phyloP scores from a whole-genome alignment of 345 rosid genomes.

The Mallotus nudiflorus region DNA sequence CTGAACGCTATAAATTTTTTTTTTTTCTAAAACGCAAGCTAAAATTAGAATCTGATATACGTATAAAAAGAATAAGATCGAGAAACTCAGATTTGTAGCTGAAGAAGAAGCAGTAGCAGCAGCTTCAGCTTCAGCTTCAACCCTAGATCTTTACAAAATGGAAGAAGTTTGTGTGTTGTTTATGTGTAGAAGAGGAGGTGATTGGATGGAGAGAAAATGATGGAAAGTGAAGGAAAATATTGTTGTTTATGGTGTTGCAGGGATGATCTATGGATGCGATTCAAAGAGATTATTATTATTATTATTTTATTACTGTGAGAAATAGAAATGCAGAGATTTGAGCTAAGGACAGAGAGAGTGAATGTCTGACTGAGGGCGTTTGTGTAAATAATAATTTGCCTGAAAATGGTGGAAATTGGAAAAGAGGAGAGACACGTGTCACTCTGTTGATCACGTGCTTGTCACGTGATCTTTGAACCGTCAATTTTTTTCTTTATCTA shows the following conservation, averaged over 20 bases:
- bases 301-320: no score
- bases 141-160: slow-evolving; percentile 45
- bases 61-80: neutral
- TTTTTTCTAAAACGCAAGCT: no score
- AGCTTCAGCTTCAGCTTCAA: no score
- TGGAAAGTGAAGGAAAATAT: no score
- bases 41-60: neutral
- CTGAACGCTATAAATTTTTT: neutral
- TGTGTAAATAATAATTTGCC: neutral
- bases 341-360: neutral
- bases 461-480: neutral
- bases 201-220: slow-evolving; percentile 25
- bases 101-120: slow-evolving; percentile 3
- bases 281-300: neutral
- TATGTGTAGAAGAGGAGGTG: neutral
- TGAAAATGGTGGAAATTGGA: slow-evolving; percentile 4
- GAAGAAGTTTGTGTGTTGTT: neutral
- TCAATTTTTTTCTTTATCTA: neutral
- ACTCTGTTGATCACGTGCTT: slow-evolving; percentile 22
- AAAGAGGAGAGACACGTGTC: slow-evolving; percentile 26
- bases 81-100: slow-evolving; percentile 26
- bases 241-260: no score
- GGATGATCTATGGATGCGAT: slow-evolving; percentile 16
- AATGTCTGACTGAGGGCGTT: neutral
- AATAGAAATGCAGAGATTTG: slow-evolving; percentile 26